Evolutionary conservation across 2,329 filamentous ascomycete species (phyloP), one percentile per base, ranked within the genome.

Genomic region (Domatiomyces globalis): DNA sequence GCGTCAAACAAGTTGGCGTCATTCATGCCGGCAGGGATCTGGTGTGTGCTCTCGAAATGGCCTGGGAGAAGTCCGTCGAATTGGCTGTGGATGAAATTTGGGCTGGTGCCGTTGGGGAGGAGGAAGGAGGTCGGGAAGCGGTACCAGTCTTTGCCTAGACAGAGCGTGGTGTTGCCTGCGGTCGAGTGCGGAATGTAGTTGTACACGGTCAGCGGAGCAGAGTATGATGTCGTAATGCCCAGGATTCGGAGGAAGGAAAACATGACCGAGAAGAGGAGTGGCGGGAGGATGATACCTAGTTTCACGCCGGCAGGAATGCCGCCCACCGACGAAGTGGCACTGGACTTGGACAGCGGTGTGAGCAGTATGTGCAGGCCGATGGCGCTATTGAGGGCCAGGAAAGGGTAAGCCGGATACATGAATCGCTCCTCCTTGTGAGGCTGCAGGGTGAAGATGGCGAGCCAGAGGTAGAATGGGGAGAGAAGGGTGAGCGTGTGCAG

Each of bases 391-490:
- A 98, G 74, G 0, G 85, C 84, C 39, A 98, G 74, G 56, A 90
- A 87, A 1, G 92, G 92, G 62, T 98, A 98, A 1, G 81, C 85
- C 0, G 92, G 92, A 63, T 95, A 98, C 89, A 98, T 96, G 72
- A 98, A 98, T 5, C 92, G 78, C 69, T 98, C 92, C 66, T 98
- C 92, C 63, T 98, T 98, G 70, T 98, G 92, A 15, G 92, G 87
- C 65, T 98, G 92, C 7, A 84, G 65, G 0, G 86, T 90, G 70
- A 98, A 96, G 56, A 96, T 92, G 2, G 70, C 78, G 25, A 98
- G 76, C 92, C 92, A 98, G 63, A 95, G 76, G 65, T 96, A 98
- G 67, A 96, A 94, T 0, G 92, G 92, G 0, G 79, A 71, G 50
- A 90, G 73, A 58, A 95, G 87, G 18, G 90, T 78, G 46, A 94